Evolutionary conservation across 495 filamentous ascomycete species (phyloP).

Genomic region (Xylaria grammica): DNA sequence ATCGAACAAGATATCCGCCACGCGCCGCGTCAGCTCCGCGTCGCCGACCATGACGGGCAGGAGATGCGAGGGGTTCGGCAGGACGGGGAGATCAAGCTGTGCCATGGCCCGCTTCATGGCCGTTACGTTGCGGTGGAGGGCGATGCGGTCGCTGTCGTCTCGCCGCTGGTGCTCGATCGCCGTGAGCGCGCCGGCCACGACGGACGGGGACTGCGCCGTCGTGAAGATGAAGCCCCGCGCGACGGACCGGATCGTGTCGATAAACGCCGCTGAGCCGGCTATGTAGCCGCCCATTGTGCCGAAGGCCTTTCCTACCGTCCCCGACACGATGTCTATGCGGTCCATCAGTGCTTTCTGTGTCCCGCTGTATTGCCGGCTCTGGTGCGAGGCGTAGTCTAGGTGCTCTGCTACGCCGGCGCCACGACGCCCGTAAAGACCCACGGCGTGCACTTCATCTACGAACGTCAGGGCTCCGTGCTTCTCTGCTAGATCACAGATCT

Average conservation of each 20-base stretch:
- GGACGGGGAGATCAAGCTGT: constrained; percentile 75
- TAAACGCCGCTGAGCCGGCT: constrained; percentile 75
- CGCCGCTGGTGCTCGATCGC: constrained; percentile 78
- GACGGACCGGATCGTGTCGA: constrained; percentile 80
- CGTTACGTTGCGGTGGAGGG: constrained; percentile 84
- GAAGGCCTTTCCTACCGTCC: constrained; percentile 84
- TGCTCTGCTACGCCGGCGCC: constrained; percentile 87
- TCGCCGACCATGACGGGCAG: constrained; percentile 80
- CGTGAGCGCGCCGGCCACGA: constrained; percentile 79
- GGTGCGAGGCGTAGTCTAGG: constrained; percentile 74
- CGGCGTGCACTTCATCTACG: constrained; percentile 88
- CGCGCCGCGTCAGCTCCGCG: constrained; percentile 75
- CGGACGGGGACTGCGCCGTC: constrained; percentile 79
- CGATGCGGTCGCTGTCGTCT: constrained; percentile 69
- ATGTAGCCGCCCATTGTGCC: constrained; percentile 88
- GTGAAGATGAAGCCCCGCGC: constrained; percentile 90
- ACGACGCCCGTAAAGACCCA: constrained; percentile 86
- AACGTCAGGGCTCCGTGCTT: constrained; percentile 88
- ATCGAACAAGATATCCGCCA: constrained; percentile 76
- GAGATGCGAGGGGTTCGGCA: constrained; percentile 85
- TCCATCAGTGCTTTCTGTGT: constrained; percentile 79
- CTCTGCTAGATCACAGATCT: constrained; percentile 84
- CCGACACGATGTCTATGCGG: constrained; percentile 83
- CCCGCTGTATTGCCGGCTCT: constrained; percentile 36
- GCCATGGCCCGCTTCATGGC: constrained; percentile 71